These are phyloP conservation scores for Phytomonas sp. DNA, from an alignment of 208 protist genomes.

Conservation along the genomic window DNA sequence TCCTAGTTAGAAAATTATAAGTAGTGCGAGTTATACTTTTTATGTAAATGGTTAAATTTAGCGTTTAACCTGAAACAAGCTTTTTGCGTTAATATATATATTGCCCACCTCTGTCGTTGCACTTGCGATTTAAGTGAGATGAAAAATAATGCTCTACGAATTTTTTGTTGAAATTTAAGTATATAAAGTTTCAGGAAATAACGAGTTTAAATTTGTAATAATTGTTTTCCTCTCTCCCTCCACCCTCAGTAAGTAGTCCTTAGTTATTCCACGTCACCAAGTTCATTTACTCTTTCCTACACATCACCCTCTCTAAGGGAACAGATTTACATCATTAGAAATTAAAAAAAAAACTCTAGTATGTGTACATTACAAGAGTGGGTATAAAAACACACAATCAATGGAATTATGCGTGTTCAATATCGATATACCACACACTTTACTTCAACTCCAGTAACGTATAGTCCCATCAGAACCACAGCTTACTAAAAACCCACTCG, in stretches of 20 bases:
- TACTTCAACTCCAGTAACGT: conserved; percentile 72
- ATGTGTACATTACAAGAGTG: conserved; percentile 1
- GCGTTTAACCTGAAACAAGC: background rate
- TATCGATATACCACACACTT: background rate
- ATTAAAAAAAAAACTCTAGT: conserved; percentile 3
- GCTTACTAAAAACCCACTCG: conserved; percentile 72
- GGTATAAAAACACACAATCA: conserved; percentile 1
- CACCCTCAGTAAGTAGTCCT: background rate
- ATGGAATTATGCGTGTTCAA: background rate
- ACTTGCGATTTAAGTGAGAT: background rate
- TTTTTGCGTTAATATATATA: background rate
- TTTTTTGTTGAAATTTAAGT: background rate
- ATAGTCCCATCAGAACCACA: conserved; percentile 74
- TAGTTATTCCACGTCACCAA: background rate
- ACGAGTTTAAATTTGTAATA: background rate
- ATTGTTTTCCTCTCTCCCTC: background rate
- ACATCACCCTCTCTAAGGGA: background rate
- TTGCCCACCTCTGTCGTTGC: background rate
- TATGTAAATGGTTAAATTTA: background rate
- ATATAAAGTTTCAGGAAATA: conserved; percentile 5
- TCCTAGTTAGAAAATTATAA: conserved; percentile 10
- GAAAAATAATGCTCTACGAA: conserved; percentile 4
- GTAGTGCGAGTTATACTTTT: conserved; percentile 7
- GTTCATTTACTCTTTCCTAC: background rate
- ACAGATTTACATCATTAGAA: conserved; percentile 12